Evolutionary conservation across 331 rosid species (phyloP).

Genomic region (Acacia pycnantha): DNA sequence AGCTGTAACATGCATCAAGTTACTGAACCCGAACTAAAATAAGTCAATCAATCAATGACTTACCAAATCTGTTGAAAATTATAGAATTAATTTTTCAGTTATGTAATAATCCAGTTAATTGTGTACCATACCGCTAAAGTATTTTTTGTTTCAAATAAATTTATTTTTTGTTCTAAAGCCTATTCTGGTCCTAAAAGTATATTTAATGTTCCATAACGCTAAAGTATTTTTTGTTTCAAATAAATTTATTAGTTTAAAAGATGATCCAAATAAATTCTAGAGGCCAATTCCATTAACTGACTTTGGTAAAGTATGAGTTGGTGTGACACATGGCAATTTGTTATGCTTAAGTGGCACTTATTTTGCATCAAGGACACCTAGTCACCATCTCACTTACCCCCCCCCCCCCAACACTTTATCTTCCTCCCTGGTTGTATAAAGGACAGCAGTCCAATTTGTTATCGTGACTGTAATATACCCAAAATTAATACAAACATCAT

Average conservation of each 20-base stretch:
- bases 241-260: neutral
- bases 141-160: too few relatives aligned
- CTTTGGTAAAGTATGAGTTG: neutral
- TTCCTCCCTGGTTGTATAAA: neutral
- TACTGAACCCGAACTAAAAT: neutral
- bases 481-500: neutral
- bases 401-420: neutral
- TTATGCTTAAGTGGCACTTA: neutral
- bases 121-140: too few relatives aligned
- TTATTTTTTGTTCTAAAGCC: too few relatives aligned
- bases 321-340: neutral
- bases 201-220: neutral
- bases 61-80: neutral
- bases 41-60: neutral
- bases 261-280: neutral
- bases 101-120: neutral
- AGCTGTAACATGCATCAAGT: neutral
- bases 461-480: neutral
- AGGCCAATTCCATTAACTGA: neutral
- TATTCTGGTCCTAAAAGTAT: neutral
- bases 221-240: neutral
- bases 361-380: neutral
- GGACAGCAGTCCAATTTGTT: slow-evolving; percentile 5
- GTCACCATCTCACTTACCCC: neutral
- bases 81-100: neutral